These are phyloP conservation scores for Solanum raphanifolium DNA, from an alignment of 257 asterid genomes.

Conservation along the genomic window DNA sequence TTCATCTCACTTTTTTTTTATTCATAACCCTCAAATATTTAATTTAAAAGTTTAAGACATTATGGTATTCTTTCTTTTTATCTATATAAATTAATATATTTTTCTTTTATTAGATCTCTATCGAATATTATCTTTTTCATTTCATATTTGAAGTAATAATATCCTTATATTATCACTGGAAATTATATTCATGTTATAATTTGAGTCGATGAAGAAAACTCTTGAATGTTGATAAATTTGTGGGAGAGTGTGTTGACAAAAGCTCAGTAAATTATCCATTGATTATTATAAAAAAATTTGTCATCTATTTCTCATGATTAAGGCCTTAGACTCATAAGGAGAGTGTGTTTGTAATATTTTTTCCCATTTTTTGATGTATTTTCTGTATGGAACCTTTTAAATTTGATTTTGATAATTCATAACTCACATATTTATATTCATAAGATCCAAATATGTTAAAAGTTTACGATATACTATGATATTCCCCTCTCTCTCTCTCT, in stretches of 20 bases:
- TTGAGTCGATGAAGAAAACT: not conserved
- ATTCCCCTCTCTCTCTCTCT: not conserved
- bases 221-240: not conserved
- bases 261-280: not conserved
- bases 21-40: not conserved
- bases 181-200: not conserved
- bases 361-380: too few species aligned
- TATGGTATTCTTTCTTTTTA: too few species aligned
- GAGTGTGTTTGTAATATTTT: too few species aligned
- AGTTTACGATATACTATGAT: not conserved
- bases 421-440: too few species aligned
- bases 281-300: not conserved
- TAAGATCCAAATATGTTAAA: too few species aligned
- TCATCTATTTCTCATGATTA: not conserved
- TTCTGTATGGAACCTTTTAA: too few species aligned
- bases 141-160: not conserved
- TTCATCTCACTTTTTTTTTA: not conserved
- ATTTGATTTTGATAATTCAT: too few species aligned
- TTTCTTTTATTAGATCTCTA: not conserved
- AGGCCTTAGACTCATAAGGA: too few species aligned
- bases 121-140: not conserved
- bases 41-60: too few species aligned
- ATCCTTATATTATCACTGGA: not conserved
- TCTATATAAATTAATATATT: too few species aligned
- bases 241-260: not conserved